Conservation (phyloP, 192 early-diverging fungal species). For the Mortierella alpina region DNA sequence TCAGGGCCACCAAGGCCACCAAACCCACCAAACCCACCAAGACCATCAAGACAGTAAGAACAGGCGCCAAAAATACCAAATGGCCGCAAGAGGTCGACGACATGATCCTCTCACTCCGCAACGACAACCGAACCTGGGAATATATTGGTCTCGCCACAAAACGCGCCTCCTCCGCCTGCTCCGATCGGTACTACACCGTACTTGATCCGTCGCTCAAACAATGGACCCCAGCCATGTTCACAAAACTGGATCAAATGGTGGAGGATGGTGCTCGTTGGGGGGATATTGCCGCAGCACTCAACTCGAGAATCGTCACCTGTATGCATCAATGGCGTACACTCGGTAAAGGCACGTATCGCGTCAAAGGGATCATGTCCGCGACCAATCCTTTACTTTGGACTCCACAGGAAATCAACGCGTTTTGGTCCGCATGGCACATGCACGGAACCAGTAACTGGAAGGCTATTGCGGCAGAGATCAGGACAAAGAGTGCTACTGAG, state of each 20-base stretch:
- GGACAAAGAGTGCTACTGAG: not conserved
- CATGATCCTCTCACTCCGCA: not conserved
- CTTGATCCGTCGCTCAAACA: conserved; percentile 27
- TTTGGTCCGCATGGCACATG: conserved; percentile 25
- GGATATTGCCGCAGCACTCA: conserved; percentile 4
- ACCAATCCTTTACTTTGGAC: not conserved
- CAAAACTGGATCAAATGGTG: conserved; percentile 42
- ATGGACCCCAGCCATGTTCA: conserved; percentile 47
- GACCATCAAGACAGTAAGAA: too few relatives aligned
- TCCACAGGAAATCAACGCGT: conserved; percentile 10
- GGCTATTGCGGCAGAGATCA: not conserved
- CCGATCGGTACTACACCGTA: conserved; percentile 32
- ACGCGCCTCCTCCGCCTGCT: conserved; percentile 11
- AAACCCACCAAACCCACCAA: too few relatives aligned
- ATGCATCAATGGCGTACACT: conserved; percentile 40
- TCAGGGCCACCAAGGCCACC: not conserved
- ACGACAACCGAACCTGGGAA: conserved; percentile 26
- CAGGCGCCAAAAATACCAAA: not conserved
- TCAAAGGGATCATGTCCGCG: conserved; percentile 5
- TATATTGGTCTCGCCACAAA: conserved; percentile 6
- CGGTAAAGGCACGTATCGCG: conserved; percentile 21
- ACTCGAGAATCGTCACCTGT: conserved; percentile 13
- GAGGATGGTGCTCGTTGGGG: conserved; percentile 18
- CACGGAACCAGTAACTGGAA: conserved; percentile 5
- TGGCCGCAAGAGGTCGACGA: conserved; percentile 38